phyloP scores from a whole-genome alignment of 2,329 filamentous ascomycete genomes.

The Trichoderma atrobrunneum region DNA sequence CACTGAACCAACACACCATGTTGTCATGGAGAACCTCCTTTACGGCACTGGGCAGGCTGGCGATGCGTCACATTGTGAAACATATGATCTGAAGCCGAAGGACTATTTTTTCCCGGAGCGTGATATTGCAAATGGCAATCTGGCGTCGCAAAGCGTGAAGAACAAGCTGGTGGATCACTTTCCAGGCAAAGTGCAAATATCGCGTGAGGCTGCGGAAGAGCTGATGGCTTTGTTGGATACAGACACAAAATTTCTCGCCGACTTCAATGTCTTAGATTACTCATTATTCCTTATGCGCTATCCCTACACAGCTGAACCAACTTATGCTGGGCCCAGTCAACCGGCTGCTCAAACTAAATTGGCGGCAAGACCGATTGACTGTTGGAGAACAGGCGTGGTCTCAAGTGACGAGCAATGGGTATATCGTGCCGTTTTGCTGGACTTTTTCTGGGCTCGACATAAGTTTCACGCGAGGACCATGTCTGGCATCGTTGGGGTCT shows the following conservation, averaged over 20 bases:
- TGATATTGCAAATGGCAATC: slow-evolving; percentile 62
- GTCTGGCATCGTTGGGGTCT: slow-evolving; percentile 62
- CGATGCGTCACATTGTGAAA: slow-evolving; percentile 55
- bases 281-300: slow-evolving; percentile 63
- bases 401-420: slow-evolving; percentile 63
- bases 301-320: slow-evolving; percentile 31
- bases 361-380: background rate
- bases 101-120: slow-evolving; percentile 75
- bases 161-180: slow-evolving; percentile 66
- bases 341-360: background rate
- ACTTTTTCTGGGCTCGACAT: slow-evolving; percentile 79
- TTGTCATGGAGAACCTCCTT: slow-evolving; percentile 75
- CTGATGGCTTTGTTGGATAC: slow-evolving; percentile 54
- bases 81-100: slow-evolving; percentile 71
- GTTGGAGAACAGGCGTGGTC: slow-evolving; percentile 60
- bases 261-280: slow-evolving; percentile 69
- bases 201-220: slow-evolving; percentile 50
- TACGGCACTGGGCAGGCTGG: slow-evolving; percentile 48
- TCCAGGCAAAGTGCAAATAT: slow-evolving; percentile 55
- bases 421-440: slow-evolving; percentile 65
- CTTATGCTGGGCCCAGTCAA: slow-evolving; percentile 22
- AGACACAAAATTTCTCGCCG: slow-evolving; percentile 62
- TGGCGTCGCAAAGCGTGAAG: slow-evolving; percentile 64
- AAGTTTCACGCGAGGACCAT: slow-evolving; percentile 63
- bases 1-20: slow-evolving; percentile 65